phyloP scores from a whole-genome alignment of 2,329 filamentous ascomycete genomes.

The Botrytis aclada region DNA sequence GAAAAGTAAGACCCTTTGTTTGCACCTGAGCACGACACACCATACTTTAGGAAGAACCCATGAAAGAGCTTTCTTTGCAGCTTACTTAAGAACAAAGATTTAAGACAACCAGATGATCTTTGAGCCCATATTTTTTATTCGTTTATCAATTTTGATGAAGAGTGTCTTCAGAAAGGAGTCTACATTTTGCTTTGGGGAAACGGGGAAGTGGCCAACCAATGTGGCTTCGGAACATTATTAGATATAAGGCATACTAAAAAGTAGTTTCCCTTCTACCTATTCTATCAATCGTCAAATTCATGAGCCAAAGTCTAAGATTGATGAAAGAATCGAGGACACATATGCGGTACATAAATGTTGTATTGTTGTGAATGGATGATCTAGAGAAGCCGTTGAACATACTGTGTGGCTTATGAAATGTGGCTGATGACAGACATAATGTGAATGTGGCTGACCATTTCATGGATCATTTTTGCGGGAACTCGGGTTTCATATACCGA shows the following conservation, averaged over 20 bases:
- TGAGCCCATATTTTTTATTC: not conserved
- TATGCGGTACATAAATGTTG: not conserved
- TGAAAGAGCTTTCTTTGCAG: not conserved
- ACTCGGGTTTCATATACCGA: not conserved
- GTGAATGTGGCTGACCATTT: not conserved
- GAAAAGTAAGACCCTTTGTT: not conserved
- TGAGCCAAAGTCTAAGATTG: too few species aligned
- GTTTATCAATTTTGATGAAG: not conserved
- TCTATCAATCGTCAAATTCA: not conserved
- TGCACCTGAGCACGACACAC: not conserved
- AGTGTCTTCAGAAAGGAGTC: not conserved
- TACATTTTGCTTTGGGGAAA: not conserved
- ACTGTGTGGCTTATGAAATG: not conserved
- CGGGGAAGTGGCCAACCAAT: not conserved
- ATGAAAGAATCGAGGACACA: not conserved
- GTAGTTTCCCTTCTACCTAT: not conserved
- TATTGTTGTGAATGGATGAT: not conserved
- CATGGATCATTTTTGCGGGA: not conserved
- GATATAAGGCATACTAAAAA: not conserved
- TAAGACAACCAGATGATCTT: not conserved
- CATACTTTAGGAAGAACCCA: too few species aligned
- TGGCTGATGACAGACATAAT: not conserved
- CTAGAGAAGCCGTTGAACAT: not conserved
- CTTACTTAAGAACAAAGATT: not conserved
- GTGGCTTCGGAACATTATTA: not conserved